Base-by-base conservation (phyloP, 768 basidiomycete species). In the Butyriboletus loyo region DNA sequence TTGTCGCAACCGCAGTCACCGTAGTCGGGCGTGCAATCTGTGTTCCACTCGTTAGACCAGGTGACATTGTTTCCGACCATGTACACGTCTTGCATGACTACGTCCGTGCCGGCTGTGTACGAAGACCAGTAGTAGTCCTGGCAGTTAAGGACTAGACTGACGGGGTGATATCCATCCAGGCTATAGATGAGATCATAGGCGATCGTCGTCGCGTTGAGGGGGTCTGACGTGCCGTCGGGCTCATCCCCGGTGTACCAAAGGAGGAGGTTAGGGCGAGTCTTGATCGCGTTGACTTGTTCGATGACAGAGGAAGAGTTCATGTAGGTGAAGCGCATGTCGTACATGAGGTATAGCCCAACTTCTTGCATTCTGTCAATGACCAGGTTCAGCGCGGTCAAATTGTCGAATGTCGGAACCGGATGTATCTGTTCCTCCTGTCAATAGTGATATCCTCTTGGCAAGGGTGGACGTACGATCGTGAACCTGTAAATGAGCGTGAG, bases 261-360 rank as follows among this genome's bases (percentile, higher is more conserved):
- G 15, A 90, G 73, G 25, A 92, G 76, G 57, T 88, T 90, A 0
- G 82, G 75, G 2, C 85, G 77, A 31, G 78, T 74, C 59, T 86
- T 87, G 70, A 91, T 77, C 34, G 69, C 70, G 53, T 84, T 82
- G 19, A 92, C 88, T 70, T 92, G 80, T 50, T 81, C 77, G 2
- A 75, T 80, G 25, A 91, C 84, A 1, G 78, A 75, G 7, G 81
- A 77, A 8, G 70, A 57, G 66, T 91, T 84, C 77, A 76, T 80
- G 71, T 89, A 91, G 5, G 79, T 80, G 78, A 46, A 73, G 44
- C 88, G 78, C 88, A 92, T 90, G 64, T 91, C 87, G 57, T 92
- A 92, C 82, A 91, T 89, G 49, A 91, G 75, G 61, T 86, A 92
- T 10, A 69, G n/a, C 0, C 79, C 81, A 0, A 84, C 81, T 54